phyloP scores from a whole-genome alignment of 148 eudicot species.

The Rheum nobile region DNA sequence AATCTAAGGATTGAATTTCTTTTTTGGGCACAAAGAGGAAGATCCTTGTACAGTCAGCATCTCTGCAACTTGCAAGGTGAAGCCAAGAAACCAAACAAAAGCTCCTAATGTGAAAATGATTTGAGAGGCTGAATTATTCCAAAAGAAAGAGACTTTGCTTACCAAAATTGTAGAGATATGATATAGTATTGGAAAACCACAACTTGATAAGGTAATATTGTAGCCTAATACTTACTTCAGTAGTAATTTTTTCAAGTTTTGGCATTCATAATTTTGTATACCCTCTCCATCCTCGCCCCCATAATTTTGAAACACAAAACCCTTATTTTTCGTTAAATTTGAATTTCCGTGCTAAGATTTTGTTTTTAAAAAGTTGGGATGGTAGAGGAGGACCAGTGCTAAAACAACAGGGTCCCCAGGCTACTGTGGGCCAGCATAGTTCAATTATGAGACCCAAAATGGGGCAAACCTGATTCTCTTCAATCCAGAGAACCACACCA shows the following conservation, averaged over 20 bases:
- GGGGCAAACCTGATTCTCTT: conserved; percentile 9
- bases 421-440: conserved; percentile 1
- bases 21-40: not conserved
- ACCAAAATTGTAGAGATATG: not conserved
- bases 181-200: no score
- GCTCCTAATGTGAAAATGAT: not conserved
- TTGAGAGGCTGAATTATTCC: not conserved
- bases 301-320: not conserved
- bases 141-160: conserved; percentile 1
- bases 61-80: conserved; percentile 4
- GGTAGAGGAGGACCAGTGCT: not conserved
- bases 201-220: no score
- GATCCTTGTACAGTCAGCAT: conserved; percentile 3
- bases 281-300: not conserved
- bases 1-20: conserved; percentile 3
- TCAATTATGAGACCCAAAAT: conserved; percentile 6
- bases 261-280: not conserved
- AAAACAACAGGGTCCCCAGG: not conserved
- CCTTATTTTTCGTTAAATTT: not conserved
- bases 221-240: no score
- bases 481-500: not conserved
- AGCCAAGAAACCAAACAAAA: conserved; percentile 6
- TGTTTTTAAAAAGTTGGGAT: not conserved
- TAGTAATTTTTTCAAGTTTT: no score
- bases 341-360: not conserved